Percentiles rank a stretch among this genome's conserved stretches.
phyloP scores from a whole-genome alignment of 306 rosid genomes.

The Lathyrus oleraceus region DNA sequence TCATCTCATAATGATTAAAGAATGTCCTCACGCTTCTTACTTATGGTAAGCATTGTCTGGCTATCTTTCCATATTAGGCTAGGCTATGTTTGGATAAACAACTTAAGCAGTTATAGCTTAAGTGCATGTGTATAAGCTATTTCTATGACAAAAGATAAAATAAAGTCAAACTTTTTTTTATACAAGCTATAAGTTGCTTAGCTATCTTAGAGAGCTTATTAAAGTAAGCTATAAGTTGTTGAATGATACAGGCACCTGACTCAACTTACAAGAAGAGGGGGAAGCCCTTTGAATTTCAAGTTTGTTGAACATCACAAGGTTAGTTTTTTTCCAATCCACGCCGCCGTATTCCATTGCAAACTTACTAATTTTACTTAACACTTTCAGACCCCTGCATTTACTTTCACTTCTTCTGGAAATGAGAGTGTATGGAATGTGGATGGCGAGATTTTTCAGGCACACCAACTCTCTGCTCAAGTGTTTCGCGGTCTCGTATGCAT shows the following conservation, averaged over 20 bases:
- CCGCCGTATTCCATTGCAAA: neutral
- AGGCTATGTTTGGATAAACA: slow-evolving; percentile 7
- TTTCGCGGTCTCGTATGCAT: slow-evolving; percentile 76
- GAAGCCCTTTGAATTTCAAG: slow-evolving; percentile 72
- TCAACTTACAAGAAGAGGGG: slow-evolving; percentile 80
- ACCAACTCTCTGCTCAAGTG: slow-evolving; percentile 91
- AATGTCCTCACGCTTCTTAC: slow-evolving; percentile 79
- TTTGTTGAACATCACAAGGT: slow-evolving; percentile 95
- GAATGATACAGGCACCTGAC: slow-evolving; percentile 95
- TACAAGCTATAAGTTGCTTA: neutral
- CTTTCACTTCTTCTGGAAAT: slow-evolving; percentile 71
- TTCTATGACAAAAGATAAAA: neutral
- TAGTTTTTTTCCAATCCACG: slow-evolving; percentile 31
- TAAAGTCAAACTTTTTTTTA: neutral
- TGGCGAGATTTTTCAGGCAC: slow-evolving; percentile 81
- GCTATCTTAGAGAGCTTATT: neutral
- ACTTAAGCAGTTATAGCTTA: neutral
- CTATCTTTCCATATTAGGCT: slow-evolving; percentile 19
- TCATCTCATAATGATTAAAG: slow-evolving; percentile 79
- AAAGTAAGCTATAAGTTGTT: too few species aligned
- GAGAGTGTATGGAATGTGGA: slow-evolving; percentile 93
- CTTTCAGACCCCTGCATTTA: slow-evolving; percentile 73
- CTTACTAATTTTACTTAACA: neutral
- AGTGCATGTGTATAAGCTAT: neutral
- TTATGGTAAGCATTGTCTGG: slow-evolving; percentile 54